Conservation (phyloP, 306 rosid species). For the Casuarina glauca region DNA sequence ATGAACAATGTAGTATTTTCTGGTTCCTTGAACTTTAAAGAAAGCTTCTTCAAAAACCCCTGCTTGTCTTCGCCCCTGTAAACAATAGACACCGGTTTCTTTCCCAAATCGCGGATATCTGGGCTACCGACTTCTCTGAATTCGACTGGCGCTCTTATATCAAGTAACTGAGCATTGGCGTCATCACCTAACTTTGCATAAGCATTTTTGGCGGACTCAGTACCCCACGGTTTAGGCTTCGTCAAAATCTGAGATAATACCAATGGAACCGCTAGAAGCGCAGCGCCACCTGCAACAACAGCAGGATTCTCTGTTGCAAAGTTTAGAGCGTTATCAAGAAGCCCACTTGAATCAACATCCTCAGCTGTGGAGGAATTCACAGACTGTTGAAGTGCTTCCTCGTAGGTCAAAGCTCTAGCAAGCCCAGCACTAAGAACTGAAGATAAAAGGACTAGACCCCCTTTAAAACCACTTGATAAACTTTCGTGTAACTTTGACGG, state of each 20-base stretch:
- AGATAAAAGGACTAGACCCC: slow-evolving; percentile 59
- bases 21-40: slow-evolving; percentile 84
- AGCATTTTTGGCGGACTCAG: slow-evolving; percentile 85
- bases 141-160: slow-evolving; percentile 69
- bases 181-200: slow-evolving; percentile 76
- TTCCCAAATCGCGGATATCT: slow-evolving; percentile 65
- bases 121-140: slow-evolving; percentile 73
- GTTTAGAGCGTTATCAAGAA: slow-evolving; percentile 47
- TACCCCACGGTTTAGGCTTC: slow-evolving; percentile 80
- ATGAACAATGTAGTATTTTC: slow-evolving; percentile 85
- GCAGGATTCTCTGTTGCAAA: slow-evolving; percentile 74
- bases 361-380: slow-evolving; percentile 32
- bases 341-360: slow-evolving; percentile 51
- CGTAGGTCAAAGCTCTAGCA: slow-evolving; percentile 76
- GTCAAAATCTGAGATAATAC: slow-evolving; percentile 68
- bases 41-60: slow-evolving; percentile 78
- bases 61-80: slow-evolving; percentile 82
- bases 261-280: slow-evolving; percentile 72
- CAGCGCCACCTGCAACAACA: slow-evolving; percentile 70
- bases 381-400: slow-evolving; percentile 63
- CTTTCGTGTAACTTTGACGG: slow-evolving; percentile 30
- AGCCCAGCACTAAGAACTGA: slow-evolving; percentile 52
- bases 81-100: slow-evolving; percentile 62
- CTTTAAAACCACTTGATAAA: slow-evolving; percentile 39
- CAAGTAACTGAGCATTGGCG: slow-evolving; percentile 73